Base-by-base conservation (phyloP, 1,284 basidiomycete species). In the Leccinum fuscescens region DNA sequence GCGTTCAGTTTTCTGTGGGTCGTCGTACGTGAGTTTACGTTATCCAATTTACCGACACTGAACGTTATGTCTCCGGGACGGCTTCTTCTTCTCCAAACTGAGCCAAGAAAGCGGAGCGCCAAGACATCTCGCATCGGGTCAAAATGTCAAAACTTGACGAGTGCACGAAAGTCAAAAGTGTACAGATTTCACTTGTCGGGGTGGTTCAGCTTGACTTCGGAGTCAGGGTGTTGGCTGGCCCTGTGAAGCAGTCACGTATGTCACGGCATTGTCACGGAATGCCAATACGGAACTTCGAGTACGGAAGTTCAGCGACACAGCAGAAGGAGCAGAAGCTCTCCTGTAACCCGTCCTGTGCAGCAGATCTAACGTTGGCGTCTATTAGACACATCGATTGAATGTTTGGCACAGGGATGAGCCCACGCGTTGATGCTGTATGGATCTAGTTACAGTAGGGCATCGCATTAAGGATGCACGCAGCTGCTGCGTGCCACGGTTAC, bases 1-100 rank as follows among this genome's bases (percentile, higher is more conserved):
- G 5, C 42, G 17, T 44, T 60, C 54, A 64, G 64, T 75, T 73
- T 72, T 72, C 72, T 72, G 62, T 29, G 37, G 37, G 33, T 6
- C 39, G 59, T 48, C 39, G 60, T 73, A 70, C 69, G 71, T 68
- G 71, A 73, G 12, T 64, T 75, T 72, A 72, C 71, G 71, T 72
- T 52, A 68, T 46, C 49, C 56, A 46, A 54, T 50, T 66, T 68
- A 53, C 60, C 63, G 52, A 39, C 53, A 59, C 57, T 52, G 58
- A 54, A 27, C 39, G 11, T 55, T 33, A 37, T 24, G 29, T 31
- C 39, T 35, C 58, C 61, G 44, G 20, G 44, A 6, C 17, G 17
- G 58, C 59, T 59, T 53, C 59, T 61, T 50, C 55, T 31, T 39
- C 37, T 7, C 29, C 55, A 42, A 54, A 31, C 24, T 37, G 59